Evolutionary conservation across 2,329 filamentous ascomycete genomes (phyloP).

Genomic region (Pezicula neosporulosa): DNA sequence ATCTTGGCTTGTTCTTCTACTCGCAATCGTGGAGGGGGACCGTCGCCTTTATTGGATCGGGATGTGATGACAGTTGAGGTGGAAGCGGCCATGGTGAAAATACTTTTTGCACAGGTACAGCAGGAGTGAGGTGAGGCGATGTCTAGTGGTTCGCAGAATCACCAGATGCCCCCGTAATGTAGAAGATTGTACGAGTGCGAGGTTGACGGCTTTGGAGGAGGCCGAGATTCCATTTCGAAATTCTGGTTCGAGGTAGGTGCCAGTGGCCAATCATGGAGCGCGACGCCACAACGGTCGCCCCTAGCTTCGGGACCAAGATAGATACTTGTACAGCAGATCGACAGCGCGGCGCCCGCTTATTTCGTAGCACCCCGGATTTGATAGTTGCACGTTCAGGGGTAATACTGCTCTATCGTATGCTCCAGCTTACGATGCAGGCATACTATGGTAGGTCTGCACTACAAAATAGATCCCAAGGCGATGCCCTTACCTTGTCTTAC

Average conservation of each 20-base stretch:
- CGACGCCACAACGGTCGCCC: neutral
- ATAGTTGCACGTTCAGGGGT: neutral
- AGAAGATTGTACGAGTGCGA: too few species aligned
- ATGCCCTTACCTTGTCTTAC: too few species aligned
- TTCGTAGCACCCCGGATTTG: neutral
- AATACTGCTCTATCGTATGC: too few species aligned
- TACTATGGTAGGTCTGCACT: too few species aligned
- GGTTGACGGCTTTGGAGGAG: neutral
- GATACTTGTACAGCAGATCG: neutral
- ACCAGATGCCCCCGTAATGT: too few species aligned
- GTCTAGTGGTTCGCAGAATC: too few species aligned
- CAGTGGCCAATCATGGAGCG: neutral
- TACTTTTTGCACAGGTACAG: slow-evolving; percentile 1
- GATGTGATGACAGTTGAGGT: slow-evolving; percentile 18
- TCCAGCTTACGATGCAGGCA: too few species aligned
- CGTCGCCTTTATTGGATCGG: slow-evolving; percentile 2
- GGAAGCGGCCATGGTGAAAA: slow-evolving; percentile 16
- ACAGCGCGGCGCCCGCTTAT: neutral
- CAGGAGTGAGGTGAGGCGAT: too few species aligned
- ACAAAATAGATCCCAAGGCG: too few species aligned
- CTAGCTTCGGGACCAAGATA: neutral
- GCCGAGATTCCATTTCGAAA: neutral
- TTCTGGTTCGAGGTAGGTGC: neutral
- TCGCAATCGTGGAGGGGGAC: slow-evolving; percentile 8
- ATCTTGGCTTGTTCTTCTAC: slow-evolving; percentile 4